phyloP scores from a whole-genome alignment of 352 stramenopile genomes.

The Pythium phragmiticola region DNA sequence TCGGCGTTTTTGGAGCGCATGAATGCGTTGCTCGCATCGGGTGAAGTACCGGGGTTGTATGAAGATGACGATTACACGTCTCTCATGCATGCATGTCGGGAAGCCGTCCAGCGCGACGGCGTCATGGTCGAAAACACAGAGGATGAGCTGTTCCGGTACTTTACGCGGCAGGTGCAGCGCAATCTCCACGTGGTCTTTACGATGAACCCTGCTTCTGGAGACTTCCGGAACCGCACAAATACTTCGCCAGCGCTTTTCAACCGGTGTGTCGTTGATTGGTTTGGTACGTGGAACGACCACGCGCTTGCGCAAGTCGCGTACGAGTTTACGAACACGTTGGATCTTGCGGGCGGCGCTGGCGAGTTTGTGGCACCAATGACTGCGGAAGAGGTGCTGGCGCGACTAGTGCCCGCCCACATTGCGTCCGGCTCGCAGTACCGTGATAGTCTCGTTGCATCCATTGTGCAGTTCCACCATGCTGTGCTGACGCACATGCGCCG shows the following conservation, averaged over 20 bases:
- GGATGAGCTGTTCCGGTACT: slow-evolving; percentile 95
- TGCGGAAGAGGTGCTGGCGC: slow-evolving; percentile 48
- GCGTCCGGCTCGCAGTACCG: slow-evolving; percentile 62
- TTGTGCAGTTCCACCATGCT: slow-evolving; percentile 88
- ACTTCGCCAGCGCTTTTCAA: slow-evolving; percentile 99
- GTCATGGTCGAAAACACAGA: slow-evolving; percentile 93
- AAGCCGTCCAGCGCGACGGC: slow-evolving; percentile 91
- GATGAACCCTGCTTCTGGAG: slow-evolving; percentile 98
- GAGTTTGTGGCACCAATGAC: slow-evolving; percentile 54
- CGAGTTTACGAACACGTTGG: slow-evolving; percentile 95
- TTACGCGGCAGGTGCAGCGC: slow-evolving; percentile 97
- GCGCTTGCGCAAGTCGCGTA: slow-evolving; percentile 98
- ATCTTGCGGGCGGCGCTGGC: slow-evolving; percentile 91
- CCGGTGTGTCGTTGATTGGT: slow-evolving; percentile 99
- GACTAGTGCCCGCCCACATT: slow-evolving; percentile 63
- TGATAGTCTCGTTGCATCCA: slow-evolving; percentile 77
- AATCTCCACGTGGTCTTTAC: slow-evolving; percentile 99
- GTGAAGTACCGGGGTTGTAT: slow-evolving; percentile 99
- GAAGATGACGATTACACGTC: slow-evolving; percentile 99
- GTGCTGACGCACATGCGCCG: slow-evolving; percentile 84
- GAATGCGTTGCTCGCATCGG: slow-evolving; percentile 99
- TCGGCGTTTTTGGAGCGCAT: slow-evolving; percentile 99
- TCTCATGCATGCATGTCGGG: slow-evolving; percentile 94
- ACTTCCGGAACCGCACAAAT: slow-evolving; percentile 96
- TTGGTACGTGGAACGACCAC: slow-evolving; percentile 98